These are phyloP conservation scores for Arthrobotrys pseudoclavata DNA, from an alignment of 2,329 filamentous ascomycete species.

Conservation along the genomic window DNA sequence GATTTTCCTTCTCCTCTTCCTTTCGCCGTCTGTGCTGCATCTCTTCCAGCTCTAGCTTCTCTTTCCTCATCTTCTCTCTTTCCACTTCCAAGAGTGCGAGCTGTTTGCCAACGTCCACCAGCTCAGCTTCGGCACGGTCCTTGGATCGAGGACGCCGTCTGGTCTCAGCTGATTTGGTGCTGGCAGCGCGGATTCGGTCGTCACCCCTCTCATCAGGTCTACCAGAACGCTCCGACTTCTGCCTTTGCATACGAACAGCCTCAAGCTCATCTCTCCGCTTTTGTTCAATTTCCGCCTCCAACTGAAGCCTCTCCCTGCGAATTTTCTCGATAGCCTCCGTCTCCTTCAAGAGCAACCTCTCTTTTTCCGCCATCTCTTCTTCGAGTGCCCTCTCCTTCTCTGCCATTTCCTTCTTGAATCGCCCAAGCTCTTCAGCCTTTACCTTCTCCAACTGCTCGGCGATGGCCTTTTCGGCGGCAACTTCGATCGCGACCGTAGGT, in stretches of 20 bases:
- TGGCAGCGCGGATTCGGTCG: conserved; percentile 42
- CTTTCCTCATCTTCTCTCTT: conserved; percentile 51
- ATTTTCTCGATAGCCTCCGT: conserved; percentile 51
- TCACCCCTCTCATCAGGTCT: conserved; percentile 50
- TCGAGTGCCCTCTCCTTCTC: conserved; percentile 39
- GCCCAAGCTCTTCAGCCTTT: conserved; percentile 35
- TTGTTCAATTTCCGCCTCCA: conserved; percentile 50
- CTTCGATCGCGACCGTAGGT: conserved; percentile 21
- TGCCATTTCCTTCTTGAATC: conserved; percentile 42
- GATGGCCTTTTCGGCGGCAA: conserved; percentile 38
- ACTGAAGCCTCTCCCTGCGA: conserved; percentile 37
- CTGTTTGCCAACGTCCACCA: conserved; percentile 57
- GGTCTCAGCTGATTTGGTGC: conserved; percentile 55
- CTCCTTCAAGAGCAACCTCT: conserved; percentile 27
- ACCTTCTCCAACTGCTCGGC: conserved; percentile 44
- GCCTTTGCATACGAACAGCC: conserved; percentile 52
- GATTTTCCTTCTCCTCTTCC: conserved; percentile 54
- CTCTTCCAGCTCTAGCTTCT: conserved; percentile 54
- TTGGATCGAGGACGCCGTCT: conserved; percentile 54
- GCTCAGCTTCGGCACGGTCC: conserved; percentile 55
- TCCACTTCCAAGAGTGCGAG: conserved; percentile 57
- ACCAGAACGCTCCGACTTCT: conserved; percentile 54
- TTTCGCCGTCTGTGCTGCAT: conserved; percentile 42
- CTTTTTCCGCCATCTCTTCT: conserved; percentile 22
- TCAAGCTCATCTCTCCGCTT: conserved; percentile 44